Conservation (phyloP, 1,284 basidiomycete species). For the Leccinum pachyderme region DNA sequence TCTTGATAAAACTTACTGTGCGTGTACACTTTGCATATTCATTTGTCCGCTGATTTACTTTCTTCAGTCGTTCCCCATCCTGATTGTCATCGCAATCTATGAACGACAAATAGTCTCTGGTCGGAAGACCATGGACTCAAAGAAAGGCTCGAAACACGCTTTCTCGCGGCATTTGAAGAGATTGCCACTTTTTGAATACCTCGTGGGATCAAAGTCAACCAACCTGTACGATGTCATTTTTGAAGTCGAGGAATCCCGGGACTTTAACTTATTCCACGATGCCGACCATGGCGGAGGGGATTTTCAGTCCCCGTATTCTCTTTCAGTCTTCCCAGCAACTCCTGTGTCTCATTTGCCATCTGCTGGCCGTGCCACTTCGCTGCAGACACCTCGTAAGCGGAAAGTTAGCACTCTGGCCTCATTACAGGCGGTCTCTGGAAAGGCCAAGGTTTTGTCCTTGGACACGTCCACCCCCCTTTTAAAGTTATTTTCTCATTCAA, state of each 20-base stretch:
- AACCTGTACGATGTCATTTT: constrained; percentile 77
- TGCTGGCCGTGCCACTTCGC: constrained; percentile 1
- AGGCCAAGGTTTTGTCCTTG: constrained; percentile 29
- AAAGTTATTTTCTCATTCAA: constrained; percentile 26
- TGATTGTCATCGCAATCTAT: constrained; percentile 76
- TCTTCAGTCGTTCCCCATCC: constrained; percentile 68
- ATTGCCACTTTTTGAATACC: constrained; percentile 68
- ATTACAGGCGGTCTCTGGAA: constrained; percentile 30
- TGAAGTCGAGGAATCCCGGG: constrained; percentile 58
- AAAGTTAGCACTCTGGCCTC: constrained; percentile 30
- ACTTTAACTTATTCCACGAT: constrained; percentile 51
- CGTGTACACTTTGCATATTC: constrained; percentile 1
- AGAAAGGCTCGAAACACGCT: constrained; percentile 50
- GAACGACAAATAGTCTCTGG: constrained; percentile 68
- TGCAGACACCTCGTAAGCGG: constrained; percentile 17
- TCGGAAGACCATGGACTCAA: constrained; percentile 46
- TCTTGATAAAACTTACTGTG: constrained; percentile 72
- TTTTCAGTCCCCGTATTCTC: constrained; percentile 7
- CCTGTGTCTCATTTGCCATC: constrained; percentile 13
- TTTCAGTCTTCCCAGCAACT: constrained; percentile 14
- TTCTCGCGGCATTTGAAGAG: constrained; percentile 68
- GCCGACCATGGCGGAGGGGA: constrained; percentile 38
- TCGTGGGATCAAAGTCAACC: constrained; percentile 62
- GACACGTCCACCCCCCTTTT: constrained; percentile 32
- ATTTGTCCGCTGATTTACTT: constrained; percentile 9